Conservation (phyloP, 2,329 filamentous ascomycete genomes). For the Penicillium sp. region DNA sequence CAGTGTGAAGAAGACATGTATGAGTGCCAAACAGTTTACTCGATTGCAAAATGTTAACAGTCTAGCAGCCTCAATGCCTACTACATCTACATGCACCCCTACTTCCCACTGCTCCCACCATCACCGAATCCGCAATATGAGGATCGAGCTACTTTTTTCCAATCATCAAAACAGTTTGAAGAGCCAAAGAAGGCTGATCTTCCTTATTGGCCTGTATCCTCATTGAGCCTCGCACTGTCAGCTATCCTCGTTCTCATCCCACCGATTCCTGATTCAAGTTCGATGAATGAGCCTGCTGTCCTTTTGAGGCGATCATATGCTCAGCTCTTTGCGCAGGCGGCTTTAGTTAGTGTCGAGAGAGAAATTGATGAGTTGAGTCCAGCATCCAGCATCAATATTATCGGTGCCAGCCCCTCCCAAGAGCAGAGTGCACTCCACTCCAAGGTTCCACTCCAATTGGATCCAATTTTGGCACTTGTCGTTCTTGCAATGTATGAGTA, state of each 20-base stretch:
- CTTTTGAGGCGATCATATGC: constrained; percentile 21
- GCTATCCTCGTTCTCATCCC: constrained; percentile 26
- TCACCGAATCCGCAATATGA: constrained; percentile 6
- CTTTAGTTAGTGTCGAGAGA: constrained; percentile 15
- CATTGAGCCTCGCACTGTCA: constrained; percentile 22
- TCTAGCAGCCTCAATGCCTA: constrained; percentile 23
- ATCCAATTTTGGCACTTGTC: constrained; percentile 22
- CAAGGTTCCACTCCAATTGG: constrained; percentile 13
- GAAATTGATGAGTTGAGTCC: constrained; percentile 12
- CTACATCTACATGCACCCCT: constrained; percentile 28
- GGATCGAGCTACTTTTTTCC: constrained; percentile 8
- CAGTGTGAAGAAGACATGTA: constrained; percentile 23
- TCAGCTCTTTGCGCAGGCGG: constrained; percentile 23
- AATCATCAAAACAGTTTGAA: background rate
- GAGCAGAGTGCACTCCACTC: constrained; percentile 11
- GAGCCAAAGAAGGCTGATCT: constrained; percentile 12
- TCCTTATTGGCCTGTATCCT: constrained; percentile 20
- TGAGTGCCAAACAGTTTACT: background rate
- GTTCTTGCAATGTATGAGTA: constrained; percentile 25
- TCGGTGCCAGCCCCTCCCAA: background rate
- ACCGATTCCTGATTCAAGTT: constrained; percentile 3
- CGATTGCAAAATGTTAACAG: background rate
- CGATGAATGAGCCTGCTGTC: constrained; percentile 8
- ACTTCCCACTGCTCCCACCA: constrained; percentile 24
- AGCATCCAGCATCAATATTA: background rate